Evolutionary conservation across 2,329 filamentous ascomycete species (phyloP).

Genomic region (Colletotrichum sp.): DNA sequence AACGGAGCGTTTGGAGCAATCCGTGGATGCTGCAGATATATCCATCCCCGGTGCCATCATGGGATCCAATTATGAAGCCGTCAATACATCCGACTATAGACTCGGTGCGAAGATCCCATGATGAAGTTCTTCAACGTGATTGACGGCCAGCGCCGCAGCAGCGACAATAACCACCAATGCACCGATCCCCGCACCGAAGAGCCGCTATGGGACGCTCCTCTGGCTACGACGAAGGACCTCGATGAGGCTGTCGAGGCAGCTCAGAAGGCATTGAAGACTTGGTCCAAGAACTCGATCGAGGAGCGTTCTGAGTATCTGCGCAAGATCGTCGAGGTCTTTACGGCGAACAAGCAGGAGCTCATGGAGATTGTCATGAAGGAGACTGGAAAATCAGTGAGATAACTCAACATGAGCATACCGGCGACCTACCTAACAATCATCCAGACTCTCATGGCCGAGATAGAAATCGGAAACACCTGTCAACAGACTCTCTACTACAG

Average conservation of each 20-base stretch:
- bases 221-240: constrained; percentile 45
- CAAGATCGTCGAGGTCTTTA: constrained; percentile 44
- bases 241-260: constrained; percentile 51
- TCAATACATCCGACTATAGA: no score
- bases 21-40: neutral
- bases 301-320: constrained; percentile 46
- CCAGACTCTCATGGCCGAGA: constrained; percentile 35
- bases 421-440: neutral
- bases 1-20: neutral
- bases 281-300: constrained; percentile 47
- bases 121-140: constrained; percentile 17
- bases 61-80: rapidly evolving
- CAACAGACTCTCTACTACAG: constrained; percentile 42
- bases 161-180: constrained; percentile 3
- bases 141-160: neutral
- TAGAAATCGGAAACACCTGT: constrained; percentile 42
- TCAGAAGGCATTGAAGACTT: constrained; percentile 49
- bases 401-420: rapidly evolving
- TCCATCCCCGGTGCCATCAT: neutral
- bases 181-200: constrained; percentile 36
- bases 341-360: constrained; percentile 46
- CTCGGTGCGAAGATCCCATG: rapidly evolving
- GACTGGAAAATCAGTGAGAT: constrained; percentile 54
- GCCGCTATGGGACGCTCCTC: constrained; percentile 44
- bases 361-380: constrained; percentile 50